Base-by-base conservation (phyloP, 2,329 filamentous ascomycete species). In the Botrytis sinoallii region DNA sequence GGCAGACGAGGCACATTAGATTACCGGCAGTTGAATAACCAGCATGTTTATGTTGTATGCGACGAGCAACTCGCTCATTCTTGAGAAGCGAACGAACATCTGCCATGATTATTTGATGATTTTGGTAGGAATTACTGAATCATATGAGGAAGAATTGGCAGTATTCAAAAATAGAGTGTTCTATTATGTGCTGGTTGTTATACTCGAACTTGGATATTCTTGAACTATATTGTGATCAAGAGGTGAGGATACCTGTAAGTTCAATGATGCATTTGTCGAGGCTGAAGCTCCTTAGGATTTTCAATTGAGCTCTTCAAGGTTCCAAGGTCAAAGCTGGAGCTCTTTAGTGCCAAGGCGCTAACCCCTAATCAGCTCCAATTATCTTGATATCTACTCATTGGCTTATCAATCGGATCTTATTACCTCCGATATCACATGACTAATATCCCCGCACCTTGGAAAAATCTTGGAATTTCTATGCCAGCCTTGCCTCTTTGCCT, bases 41-140 rank as follows among this genome's bases (percentile, higher is more conserved):
- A 60, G 91, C 90, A 78, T 91, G 85, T 6, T 91, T 89, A 78
- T 93, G 91, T 70, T 90, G 87, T 79, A 95, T 90, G 76, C 92
- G 89, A 73, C 93, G 90, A 75, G 91, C 88, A 73, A 90, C 89
- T 77, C 93, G 90, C 82, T 95, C 92, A 79, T 91, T 91, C 78
- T 93, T 92, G 74, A 97, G 87, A 67, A 97, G 88, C 52, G 92
- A 89, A 78, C 94, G 91, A 40, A 93, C 91, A 82, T 97, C 93
- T 77, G 93, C 87, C 92, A 96, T 95, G 42, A 25, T 60, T 59
- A 22, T 38, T 67, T 48, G 29, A 20, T 32, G 66, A 32, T 57
- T 16, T 32, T 20, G 16, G 3, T 32, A 6, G 7, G 5, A 35
- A 29, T 57, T 25, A 10, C 20, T 12, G 4, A 16, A 25, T 8